Conservation (phyloP, 257 asterid species). For the Solanum ossicruentum region DNA sequence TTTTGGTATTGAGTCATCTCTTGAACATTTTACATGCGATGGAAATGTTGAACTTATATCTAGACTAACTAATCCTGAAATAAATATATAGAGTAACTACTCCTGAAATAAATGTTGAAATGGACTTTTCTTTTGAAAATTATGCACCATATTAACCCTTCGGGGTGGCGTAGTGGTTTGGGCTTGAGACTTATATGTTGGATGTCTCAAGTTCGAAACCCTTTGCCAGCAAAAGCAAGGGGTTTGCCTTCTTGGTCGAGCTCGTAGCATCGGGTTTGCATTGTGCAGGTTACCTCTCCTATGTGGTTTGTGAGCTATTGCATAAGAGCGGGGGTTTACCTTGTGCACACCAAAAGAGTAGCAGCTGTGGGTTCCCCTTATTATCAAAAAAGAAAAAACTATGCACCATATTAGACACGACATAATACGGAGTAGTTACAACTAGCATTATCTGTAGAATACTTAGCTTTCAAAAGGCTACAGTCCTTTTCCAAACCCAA, state of each 20-base stretch:
- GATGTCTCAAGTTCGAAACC: too few species aligned
- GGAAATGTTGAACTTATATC: background rate
- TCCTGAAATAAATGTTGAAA: background rate
- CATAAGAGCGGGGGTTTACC: too few species aligned
- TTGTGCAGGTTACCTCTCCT: too few species aligned
- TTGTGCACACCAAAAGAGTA: too few species aligned
- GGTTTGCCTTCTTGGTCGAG: too few species aligned
- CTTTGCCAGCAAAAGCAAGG: too few species aligned
- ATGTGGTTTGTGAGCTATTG: too few species aligned
- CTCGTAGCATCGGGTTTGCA: too few species aligned
- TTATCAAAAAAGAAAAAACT: background rate
- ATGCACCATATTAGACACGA: background rate
- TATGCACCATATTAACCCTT: background rate
- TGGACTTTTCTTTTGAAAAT: background rate
- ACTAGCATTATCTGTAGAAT: background rate
- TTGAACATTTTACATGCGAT: background rate
- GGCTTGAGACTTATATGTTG: too few species aligned
- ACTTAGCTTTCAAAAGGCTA: background rate
- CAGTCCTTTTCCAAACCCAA: background rate
- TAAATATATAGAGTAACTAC: background rate
- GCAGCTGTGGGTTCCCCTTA: too few species aligned
- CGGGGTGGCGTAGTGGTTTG: too few species aligned
- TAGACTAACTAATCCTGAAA: background rate
- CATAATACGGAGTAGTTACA: background rate
- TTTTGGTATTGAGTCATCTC: background rate